Percentiles rank a stretch among this genome's conserved stretches.
These are phyloP conservation scores for Chaetomium sp. DNA, from an alignment of 2,329 filamentous ascomycete species.

Conservation along the genomic window DNA sequence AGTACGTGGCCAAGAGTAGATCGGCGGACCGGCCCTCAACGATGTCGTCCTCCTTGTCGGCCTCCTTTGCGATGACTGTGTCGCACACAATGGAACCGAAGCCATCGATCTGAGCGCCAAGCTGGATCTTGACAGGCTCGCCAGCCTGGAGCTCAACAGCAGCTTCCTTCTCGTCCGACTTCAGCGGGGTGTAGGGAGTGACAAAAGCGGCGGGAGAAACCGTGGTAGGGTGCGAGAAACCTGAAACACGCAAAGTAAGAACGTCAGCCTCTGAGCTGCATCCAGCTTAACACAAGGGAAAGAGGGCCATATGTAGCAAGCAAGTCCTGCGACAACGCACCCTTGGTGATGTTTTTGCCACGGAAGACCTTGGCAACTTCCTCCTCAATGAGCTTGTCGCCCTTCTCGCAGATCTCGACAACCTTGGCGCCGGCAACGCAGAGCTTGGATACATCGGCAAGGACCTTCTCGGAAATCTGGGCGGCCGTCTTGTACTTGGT, in stretches of 20 bases:
- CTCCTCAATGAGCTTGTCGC: constrained; percentile 89
- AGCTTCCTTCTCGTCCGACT: constrained; percentile 80
- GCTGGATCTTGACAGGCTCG: constrained; percentile 93
- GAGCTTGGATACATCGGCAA: constrained; percentile 71
- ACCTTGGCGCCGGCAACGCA: constrained; percentile 85
- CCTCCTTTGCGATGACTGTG: constrained; percentile 67
- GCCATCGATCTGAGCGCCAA: constrained; percentile 97
- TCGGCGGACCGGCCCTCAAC: constrained; percentile 76
- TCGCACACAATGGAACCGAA: constrained; percentile 96
- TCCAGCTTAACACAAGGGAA: no score
- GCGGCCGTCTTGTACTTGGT: constrained; percentile 99
- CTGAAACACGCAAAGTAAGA: constrained; percentile 34
- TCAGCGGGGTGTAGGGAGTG: constrained; percentile 92
- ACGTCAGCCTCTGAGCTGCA: not conserved
- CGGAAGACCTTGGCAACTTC: constrained; percentile 95
- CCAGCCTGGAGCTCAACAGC: constrained; percentile 70
- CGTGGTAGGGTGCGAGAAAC: constrained; percentile 89
- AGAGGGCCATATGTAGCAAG: constrained; percentile 4
- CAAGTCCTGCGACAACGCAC: constrained; percentile 38
- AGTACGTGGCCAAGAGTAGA: constrained; percentile 83
- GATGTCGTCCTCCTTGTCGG: constrained; percentile 54
- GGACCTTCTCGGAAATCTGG: constrained; percentile 90
- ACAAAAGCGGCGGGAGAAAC: constrained; percentile 90
- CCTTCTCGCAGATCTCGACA: constrained; percentile 88
- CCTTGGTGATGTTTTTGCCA: constrained; percentile 94